Evolutionary conservation across 192 early-diverging fungal genomes (phyloP), one percentile per base, ranked within the genome.

Genomic region (Coemansia sp.): DNA sequence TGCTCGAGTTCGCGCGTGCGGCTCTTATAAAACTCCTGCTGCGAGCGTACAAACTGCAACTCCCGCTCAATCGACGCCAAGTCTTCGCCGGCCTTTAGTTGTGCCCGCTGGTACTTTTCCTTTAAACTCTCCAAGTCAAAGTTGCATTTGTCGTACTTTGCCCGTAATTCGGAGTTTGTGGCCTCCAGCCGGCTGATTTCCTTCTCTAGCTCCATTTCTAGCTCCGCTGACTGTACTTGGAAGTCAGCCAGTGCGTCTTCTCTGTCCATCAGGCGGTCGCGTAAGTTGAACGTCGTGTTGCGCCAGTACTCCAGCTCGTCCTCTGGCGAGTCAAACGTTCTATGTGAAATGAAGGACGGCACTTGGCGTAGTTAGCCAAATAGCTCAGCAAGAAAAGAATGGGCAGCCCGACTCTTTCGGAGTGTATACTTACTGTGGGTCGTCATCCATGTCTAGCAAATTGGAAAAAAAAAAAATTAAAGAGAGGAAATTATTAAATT

Each of bases 281-380:
- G 88, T 47, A 89, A 68, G 57, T 85, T 73, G 27, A 80, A 67
- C 11, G 88, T 72, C 61, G 77, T 68, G 18, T 67, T 69, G 73
- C 90, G 87, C 82, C 88, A 94, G 79, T 92, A 91, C 63, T 86
- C 88, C 29, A 89, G 77, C 67, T 92, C 92, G 31, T 91, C 92
- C 38, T 89, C 87, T 36, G 74, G 68, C 52, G 86, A 86, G 43
- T 71, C 74, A 75, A 90, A 90, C 60, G 38, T 74, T 36, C 75
- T 77, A 77, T 5, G 47, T 41, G 31, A 29, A 68, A 47, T 38
- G 36, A 38, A 34, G 49, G 5, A 42, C 12, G 15, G 33, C 0
- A 13, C 13, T 29, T 15, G 3, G 54, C 33, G 15, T 31, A 54
- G 54, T 57, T 57, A 57, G 54, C 13, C 27, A 3, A 3, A 15